phyloP scores from a whole-genome alignment of 169 alveolate species.

The Plasmodium reichenowi region DNA sequence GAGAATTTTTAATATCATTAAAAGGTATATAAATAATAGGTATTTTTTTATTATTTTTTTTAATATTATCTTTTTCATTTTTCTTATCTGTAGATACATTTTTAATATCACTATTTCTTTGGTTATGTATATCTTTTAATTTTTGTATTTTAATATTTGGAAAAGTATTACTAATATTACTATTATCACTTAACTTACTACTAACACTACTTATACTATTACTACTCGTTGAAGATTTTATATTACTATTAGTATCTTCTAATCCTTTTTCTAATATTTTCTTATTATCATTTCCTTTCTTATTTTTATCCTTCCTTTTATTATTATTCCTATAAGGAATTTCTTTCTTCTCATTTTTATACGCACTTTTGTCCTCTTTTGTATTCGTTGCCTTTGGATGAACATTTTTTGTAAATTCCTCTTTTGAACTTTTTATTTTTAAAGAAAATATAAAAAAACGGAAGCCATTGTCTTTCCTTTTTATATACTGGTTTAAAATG shows the following conservation, averaged over 20 bases:
- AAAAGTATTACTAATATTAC: background rate
- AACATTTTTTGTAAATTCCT: background rate
- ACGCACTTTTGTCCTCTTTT: background rate
- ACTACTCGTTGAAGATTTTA: background rate
- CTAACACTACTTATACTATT: conserved; percentile 3
- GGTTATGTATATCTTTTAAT: background rate
- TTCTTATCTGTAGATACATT: background rate
- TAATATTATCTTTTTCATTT: background rate
- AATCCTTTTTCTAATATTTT: background rate
- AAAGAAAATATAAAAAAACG: conserved; percentile 49
- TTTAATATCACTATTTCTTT: background rate
- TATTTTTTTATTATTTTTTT: conserved; percentile 5
- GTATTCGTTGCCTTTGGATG: conserved; percentile 8
- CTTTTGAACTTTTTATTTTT: conserved; percentile 27
- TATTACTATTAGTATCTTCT: background rate
- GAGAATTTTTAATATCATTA: conserved; percentile 36
- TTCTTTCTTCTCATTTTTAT: background rate
- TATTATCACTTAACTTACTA: conserved; percentile 11
- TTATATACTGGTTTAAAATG: conserved; percentile 44
- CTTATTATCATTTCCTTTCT: background rate
- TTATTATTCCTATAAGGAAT: background rate
- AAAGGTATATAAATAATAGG: conserved; percentile 45
- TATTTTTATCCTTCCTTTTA: background rate
- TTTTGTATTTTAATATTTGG: too few species aligned
- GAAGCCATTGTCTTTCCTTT: conserved; percentile 16